phyloP scores from a whole-genome alignment of 148 eudicot species.

The Salicornia ramosissima region DNA sequence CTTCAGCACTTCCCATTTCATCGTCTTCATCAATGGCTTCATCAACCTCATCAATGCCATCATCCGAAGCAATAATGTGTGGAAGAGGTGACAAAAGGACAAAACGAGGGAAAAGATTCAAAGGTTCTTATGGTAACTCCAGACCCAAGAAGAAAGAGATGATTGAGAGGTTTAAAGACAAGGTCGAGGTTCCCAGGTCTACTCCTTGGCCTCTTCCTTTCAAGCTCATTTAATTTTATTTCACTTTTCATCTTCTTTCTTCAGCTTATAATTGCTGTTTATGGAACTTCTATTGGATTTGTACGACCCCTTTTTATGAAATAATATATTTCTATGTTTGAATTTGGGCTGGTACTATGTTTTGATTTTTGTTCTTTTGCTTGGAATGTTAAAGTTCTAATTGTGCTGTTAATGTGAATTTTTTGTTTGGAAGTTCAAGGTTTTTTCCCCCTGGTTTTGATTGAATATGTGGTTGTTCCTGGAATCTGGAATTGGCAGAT shows the following conservation, averaged over 20 bases:
- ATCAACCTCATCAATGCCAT: slow-evolving; percentile 23
- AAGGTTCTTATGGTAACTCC: slow-evolving; percentile 74
- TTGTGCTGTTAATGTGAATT: neutral
- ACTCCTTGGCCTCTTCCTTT: slow-evolving; percentile 99
- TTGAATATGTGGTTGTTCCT: neutral
- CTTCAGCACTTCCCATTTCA: slow-evolving; percentile 17
- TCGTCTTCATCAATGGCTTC: slow-evolving; percentile 20
- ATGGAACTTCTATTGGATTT: neutral
- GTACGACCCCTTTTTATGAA: neutral
- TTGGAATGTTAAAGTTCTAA: neutral
- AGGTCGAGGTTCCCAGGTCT: slow-evolving; percentile 84
- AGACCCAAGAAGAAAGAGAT: slow-evolving; percentile 78
- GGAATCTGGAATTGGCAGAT: neutral
- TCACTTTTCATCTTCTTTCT: neutral
- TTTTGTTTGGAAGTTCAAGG: neutral
- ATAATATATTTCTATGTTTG: neutral
- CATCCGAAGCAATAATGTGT: slow-evolving; percentile 43
- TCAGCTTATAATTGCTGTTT: slow-evolving; percentile 2
- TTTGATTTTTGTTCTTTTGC: neutral
- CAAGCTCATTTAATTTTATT: slow-evolving; percentile 54
- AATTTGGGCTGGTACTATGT: neutral
- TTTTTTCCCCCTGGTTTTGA: neutral
- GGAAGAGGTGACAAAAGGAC: slow-evolving; percentile 98
- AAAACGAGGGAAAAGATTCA: slow-evolving; percentile 89
- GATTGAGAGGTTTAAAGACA: slow-evolving; percentile 77